phyloP scores from a whole-genome alignment of 495 filamentous ascomycete species.

The Terfezia boudieri region DNA sequence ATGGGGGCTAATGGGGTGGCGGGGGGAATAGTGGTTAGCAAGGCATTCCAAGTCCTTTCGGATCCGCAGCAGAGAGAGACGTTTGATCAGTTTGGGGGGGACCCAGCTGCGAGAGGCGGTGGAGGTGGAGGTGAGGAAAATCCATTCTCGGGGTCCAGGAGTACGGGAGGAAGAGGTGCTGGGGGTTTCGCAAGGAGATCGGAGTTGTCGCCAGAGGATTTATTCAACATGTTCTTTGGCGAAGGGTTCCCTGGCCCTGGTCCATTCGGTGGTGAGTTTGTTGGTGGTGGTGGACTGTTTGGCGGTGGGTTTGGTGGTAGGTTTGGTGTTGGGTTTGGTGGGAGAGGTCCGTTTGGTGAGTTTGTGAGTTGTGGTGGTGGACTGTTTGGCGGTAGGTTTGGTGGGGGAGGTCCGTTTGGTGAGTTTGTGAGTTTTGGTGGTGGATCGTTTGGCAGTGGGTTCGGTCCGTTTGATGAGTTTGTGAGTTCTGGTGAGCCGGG shows the following conservation, averaged over 20 bases:
- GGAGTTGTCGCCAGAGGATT: slow-evolving; percentile 87
- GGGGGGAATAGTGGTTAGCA: slow-evolving; percentile 47
- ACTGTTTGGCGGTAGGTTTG: slow-evolving; percentile 41
- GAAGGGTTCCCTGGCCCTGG: slow-evolving; percentile 33
- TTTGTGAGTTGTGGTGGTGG: slow-evolving; percentile 59
- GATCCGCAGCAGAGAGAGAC: slow-evolving; percentile 78
- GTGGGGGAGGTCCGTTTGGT: slow-evolving; percentile 35
- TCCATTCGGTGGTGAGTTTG: slow-evolving; percentile 31
- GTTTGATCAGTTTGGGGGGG: slow-evolving; percentile 71
- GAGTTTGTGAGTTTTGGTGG: slow-evolving; percentile 68
- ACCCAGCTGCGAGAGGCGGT: slow-evolving; percentile 70
- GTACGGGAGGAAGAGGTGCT: slow-evolving; percentile 18
- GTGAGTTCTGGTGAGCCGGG: slow-evolving; percentile 68
- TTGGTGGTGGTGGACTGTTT: slow-evolving; percentile 40
- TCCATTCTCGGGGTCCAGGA: slow-evolving; percentile 57
- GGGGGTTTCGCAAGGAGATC: slow-evolving; percentile 47
- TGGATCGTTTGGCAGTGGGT: slow-evolving; percentile 40
- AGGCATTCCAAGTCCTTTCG: slow-evolving; percentile 80
- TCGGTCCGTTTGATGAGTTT: slow-evolving; percentile 60
- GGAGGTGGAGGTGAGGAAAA: slow-evolving; percentile 32
- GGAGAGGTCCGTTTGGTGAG: slow-evolving; percentile 42
- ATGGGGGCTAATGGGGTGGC: not conserved
- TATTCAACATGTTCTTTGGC: slow-evolving; percentile 89
- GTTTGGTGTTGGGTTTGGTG: slow-evolving; percentile 40
- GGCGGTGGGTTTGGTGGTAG: slow-evolving; percentile 29